Base-by-base conservation (phyloP, 2,329 filamentous ascomycete species). In the Trichoderma sp. region DNA sequence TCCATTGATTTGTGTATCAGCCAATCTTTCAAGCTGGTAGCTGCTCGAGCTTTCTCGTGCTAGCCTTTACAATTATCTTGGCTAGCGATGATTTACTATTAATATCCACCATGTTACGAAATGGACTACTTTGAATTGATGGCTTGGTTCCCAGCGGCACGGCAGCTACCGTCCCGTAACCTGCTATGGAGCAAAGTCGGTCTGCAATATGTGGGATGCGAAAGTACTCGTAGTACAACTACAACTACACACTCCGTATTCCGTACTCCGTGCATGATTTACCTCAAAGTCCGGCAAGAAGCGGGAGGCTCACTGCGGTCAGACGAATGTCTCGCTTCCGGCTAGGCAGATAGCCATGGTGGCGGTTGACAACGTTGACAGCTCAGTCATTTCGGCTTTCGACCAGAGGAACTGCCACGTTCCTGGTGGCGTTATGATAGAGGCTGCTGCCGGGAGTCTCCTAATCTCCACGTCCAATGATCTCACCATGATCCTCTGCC, bases 361-460 rank as follows among this genome's bases (percentile, higher is more conserved):
- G 60, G 60, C 12, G 65, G 68, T 29, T 71, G 56, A 33, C 38
- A 50, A 35, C 31, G 35, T 29, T 71, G 56, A 33, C 38, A 63
- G 56, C 21, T 59, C 60, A 63, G 56, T 63, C 56, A 24, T 45
- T 63, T 33, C 24, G 18, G 27, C 27, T 45, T 56, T 35, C 12
- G 27, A 27, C 35, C 56, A 27, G 27, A 35, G 63, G 27, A 67
- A 45, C 53, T 59, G 72, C 64, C 72, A 75, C 64, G 62, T 75
- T 60, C 18, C 53, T 63, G 62, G 72, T 68, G 72, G 72, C 63
- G 64, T 38, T 21, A 56, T 75, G 72, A 68, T 68, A 68, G 64
- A 75, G 64, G 38, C 56, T 24, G 33, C 59, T 11, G 33, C 16
- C 29, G 27, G 21, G 35, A 45, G 7, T 29, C 24, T 62, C 18